phyloP scores from a whole-genome alignment of 345 rosid genomes.

The Physaria fendleri region DNA sequence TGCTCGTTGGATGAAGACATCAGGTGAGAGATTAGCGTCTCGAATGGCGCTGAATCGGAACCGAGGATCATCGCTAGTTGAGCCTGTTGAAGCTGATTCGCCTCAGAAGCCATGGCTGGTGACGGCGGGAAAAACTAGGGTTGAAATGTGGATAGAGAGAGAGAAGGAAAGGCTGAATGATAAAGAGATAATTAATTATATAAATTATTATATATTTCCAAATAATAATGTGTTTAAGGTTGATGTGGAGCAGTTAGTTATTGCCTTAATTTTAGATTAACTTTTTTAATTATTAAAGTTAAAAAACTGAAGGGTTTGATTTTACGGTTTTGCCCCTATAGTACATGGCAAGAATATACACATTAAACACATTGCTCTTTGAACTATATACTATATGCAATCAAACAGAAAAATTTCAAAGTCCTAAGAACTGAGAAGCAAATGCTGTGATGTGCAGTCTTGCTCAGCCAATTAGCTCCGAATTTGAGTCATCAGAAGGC shows the following conservation, averaged over 20 bases:
- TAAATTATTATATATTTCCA: too few relatives aligned
- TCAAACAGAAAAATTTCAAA: conserved; percentile 11
- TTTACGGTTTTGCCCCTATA: not conserved
- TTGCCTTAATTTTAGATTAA: too few relatives aligned
- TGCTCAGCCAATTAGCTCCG: conserved; percentile 62
- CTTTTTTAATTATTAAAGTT: too few relatives aligned
- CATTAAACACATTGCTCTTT: not conserved
- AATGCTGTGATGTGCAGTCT: not conserved
- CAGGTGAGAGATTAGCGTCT: too few relatives aligned
- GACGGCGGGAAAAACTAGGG: conserved; percentile 36
- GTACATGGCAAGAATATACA: conserved; percentile 12
- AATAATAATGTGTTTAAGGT: too few relatives aligned
- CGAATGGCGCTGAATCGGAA: too few relatives aligned
- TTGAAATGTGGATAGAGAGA: too few relatives aligned
- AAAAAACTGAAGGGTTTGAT: too few relatives aligned
- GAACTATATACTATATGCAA: conserved; percentile 4
- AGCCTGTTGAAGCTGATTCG: conserved; percentile 70
- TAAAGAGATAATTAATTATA: too few relatives aligned
- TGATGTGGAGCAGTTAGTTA: too few relatives aligned
- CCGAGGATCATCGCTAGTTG: conserved; percentile 82
- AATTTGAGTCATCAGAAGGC: conserved; percentile 87
- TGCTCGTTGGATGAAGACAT: conserved; percentile 89
- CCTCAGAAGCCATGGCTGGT: conserved; percentile 62
- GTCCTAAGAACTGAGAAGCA: conserved; percentile 20
- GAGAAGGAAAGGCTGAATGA: too few relatives aligned